Base-by-base conservation (phyloP, 495 filamentous ascomycete genomes). In the Aspergillus cristatus region DNA sequence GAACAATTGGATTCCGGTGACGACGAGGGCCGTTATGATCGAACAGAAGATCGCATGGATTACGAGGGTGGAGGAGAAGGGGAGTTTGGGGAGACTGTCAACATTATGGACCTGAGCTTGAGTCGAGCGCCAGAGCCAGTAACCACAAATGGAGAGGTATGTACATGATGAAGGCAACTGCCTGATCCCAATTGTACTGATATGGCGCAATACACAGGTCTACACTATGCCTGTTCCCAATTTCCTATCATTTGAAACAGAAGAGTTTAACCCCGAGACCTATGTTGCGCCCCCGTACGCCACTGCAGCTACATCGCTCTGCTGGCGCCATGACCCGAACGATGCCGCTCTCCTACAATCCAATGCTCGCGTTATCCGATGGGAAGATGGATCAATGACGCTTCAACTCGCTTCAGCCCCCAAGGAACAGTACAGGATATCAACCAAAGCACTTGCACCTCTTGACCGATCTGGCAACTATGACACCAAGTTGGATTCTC, bases 331-430 rank as follows among this genome's bases (percentile, higher is more conserved):
- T 44, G 74, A 80, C 30, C 80, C 79, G n/a, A 68, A 65, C 8
- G 62, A 82, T 40, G 68, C 71, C 6, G 47, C 55, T 10, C 55
- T 72, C 25, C 62, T 86, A 8, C 75, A 83, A 49, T 89, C 83
- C 25, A 91, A 91, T 54, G 73, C 85, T 5, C 75, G 81, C 32
- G 65, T 90, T 18, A 75, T 86, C 39, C 75, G 72, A 42, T 94
- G 86, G 86, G 83, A 82, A 41, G 86, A 94, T 50, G 86, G 86
- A 26, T 87, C 83, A 5, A 58, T 87, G 18, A 94, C 89, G 12
- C 67, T 96, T 7, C 82, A 86, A 50, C 63, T 86, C 24, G 82
- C 78, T 15, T 76, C 74, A 0, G 68, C 78, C 6, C 83, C 88
- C 7, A 68, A 70, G 34, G 79, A 83, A 44, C 86, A 94, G 47